Conservation (phyloP, 1,284 basidiomycete species). For the Athelia sp. region DNA sequence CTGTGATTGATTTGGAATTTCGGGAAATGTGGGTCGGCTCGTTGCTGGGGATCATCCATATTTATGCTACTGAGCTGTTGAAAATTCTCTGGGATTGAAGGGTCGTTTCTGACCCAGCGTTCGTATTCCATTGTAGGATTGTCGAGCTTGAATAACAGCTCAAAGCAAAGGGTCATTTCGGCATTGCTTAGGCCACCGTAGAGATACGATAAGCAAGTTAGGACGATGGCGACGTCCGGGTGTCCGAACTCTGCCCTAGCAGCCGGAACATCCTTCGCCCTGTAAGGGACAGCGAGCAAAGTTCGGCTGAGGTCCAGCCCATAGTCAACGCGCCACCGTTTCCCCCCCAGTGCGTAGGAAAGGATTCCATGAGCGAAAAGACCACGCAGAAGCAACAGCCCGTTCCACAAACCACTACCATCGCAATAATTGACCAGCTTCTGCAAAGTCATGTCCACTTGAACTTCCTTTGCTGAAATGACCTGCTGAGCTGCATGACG, state of each 20-base stretch:
- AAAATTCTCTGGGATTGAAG: slow-evolving; percentile 13
- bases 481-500: slow-evolving; percentile 17
- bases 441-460: slow-evolving; percentile 10
- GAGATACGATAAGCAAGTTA: slow-evolving; percentile 51
- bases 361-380: slow-evolving; percentile 4
- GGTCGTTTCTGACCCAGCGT: slow-evolving; percentile 25
- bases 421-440: slow-evolving; percentile 6
- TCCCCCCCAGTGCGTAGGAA: not conserved
- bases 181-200: slow-evolving; percentile 39
- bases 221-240: slow-evolving; percentile 41
- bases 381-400: slow-evolving; percentile 39
- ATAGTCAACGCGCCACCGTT: not conserved
- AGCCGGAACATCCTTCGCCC: slow-evolving; percentile 35
- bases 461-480: slow-evolving; percentile 12
- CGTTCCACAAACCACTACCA: slow-evolving; percentile 20
- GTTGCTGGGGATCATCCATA: slow-evolving; percentile 19
- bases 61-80: slow-evolving; percentile 22
- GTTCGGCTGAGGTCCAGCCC: not conserved
- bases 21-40: slow-evolving; percentile 12
- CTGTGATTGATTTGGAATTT: slow-evolving; percentile 9
- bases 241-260: slow-evolving; percentile 50
- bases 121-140: slow-evolving; percentile 40
- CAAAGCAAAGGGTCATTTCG: slow-evolving; percentile 37
- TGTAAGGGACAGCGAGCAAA: not conserved
- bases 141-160: slow-evolving; percentile 36